Percentiles rank a stretch among this genome's conserved stretches.
Evolutionary conservation across 305 asterid species (phyloP).

Genomic region (Euphrasia arctica): DNA sequence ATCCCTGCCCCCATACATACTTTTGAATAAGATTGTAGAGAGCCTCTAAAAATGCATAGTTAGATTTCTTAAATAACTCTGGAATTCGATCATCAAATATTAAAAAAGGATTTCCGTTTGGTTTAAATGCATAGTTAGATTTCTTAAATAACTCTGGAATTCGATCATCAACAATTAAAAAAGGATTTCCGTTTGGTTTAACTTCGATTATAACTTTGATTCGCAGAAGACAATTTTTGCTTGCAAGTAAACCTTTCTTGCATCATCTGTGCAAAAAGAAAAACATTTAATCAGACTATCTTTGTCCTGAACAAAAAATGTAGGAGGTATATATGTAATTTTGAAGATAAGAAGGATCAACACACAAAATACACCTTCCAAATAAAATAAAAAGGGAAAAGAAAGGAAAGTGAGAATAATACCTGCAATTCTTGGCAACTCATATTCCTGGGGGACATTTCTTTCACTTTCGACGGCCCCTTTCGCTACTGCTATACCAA

Average conservation of each 20-base stretch:
- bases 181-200: not conserved
- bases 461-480: conserved; percentile 72
- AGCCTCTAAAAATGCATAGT: too few species aligned
- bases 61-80: too few species aligned
- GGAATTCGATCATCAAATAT: not conserved
- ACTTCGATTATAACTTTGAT: conserved; percentile 51
- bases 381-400: too few species aligned
- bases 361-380: too few species aligned
- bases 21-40: too few species aligned
- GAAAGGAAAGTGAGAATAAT: conserved; percentile 1
- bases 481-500: conserved; percentile 87
- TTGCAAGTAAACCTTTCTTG: conserved; percentile 44
- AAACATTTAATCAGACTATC: not conserved
- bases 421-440: conserved; percentile 62
- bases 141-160: too few species aligned
- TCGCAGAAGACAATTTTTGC: conserved; percentile 50
- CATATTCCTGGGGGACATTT: conserved; percentile 64
- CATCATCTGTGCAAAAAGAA: conserved; percentile 59
- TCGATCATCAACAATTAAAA: not conserved
- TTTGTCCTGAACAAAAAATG: not conserved
- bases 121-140: too few species aligned
- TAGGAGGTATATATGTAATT: too few species aligned
- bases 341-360: too few species aligned
- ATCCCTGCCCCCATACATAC: too few species aligned
- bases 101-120: conserved; percentile 4